Evolutionary conservation across 805 yeast genomes (phyloP), one percentile per base, ranked within the genome.

Genomic region (Candida maltosa): DNA sequence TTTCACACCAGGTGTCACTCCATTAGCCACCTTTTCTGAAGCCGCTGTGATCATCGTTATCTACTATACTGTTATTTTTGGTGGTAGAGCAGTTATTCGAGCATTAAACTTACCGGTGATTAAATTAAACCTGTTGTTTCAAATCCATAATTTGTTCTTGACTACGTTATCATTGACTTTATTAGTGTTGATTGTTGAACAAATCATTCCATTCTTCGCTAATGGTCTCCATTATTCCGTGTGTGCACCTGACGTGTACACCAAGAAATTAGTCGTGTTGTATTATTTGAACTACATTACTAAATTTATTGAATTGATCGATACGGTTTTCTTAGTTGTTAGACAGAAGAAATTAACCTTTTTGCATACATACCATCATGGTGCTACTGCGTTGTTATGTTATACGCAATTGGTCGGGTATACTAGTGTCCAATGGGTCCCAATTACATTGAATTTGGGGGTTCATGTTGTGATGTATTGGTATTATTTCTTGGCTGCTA

Each of bases 381-480:
- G 98, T 46, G 97, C 97, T 41, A 91, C 98, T 32, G 97, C 97
- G 8, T 68, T 91, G 44, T 71, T 91, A 46, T 91, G 97, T 65
- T 91, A 79, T 77, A 85, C 95, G 31, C 97, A 91, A 69, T 75
- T 91, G 53, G 77, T 83, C 32, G 98, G 98, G 40, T 69, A 72
- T 45, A 91, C 97, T 29, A 72, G 96, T 2, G 93, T 91, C 42
- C 85, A 87, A 44, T 91, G 97, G 97, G 96, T 91, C 23, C 94
- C 93, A 39, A 91, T 91, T 54, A 62, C 83, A 21, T 73, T 91
- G 52, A 91, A 91, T 74, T 74, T 91, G 63, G 84, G 80, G 35
- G 97, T 91, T 33, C 97, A 91, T 57, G 95, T 89, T 33, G 79
- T 91, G 38, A 93, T 91, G 98, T 91, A 91, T 76, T 91, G 88